Percentiles rank a stretch among this genome's conserved stretches.
Conservation (phyloP, 164 flowering plant genomes). For the Liriodendron chinense region DNA sequence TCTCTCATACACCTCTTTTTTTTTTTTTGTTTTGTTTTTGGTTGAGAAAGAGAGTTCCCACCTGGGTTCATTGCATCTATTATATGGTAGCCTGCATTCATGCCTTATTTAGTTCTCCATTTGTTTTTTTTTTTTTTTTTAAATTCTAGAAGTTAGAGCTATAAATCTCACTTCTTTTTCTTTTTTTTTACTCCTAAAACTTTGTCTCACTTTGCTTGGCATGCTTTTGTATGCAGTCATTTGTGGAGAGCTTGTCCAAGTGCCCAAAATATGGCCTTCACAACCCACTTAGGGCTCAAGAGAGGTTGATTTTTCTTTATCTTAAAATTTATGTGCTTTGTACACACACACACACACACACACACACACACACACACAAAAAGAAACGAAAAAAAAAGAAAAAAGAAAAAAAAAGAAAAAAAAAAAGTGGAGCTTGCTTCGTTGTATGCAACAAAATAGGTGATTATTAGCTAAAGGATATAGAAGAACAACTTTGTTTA, state of each 20-base stretch:
- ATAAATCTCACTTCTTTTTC: too few species aligned
- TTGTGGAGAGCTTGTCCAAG: constrained; percentile 85
- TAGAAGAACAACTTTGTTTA: too few species aligned
- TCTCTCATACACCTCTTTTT: not conserved
- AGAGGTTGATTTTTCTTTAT: constrained; percentile 50
- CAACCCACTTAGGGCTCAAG: constrained; percentile 89
- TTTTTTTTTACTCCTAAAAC: too few species aligned
- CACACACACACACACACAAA: not conserved
- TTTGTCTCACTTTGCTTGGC: constrained; percentile 1
- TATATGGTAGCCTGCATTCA: not conserved
- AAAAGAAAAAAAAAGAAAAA: too few species aligned
- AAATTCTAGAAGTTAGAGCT: not conserved
- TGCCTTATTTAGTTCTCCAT: not conserved
- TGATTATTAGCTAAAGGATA: too few species aligned
- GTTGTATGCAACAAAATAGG: too few species aligned
- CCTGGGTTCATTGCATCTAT: not conserved
- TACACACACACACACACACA: not conserved
- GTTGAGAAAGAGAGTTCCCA: not conserved
- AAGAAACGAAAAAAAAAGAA: too few species aligned
- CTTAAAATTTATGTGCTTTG: not conserved
- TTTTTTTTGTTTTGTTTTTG: too few species aligned
- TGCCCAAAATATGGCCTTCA: constrained; percentile 96
- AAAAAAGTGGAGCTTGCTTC: too few species aligned
- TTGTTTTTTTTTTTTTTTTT: not conserved
- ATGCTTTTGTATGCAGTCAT: constrained; percentile 56